Conservation (phyloP, 306 rosid genomes). For the Pyrus betulifolia region DNA sequence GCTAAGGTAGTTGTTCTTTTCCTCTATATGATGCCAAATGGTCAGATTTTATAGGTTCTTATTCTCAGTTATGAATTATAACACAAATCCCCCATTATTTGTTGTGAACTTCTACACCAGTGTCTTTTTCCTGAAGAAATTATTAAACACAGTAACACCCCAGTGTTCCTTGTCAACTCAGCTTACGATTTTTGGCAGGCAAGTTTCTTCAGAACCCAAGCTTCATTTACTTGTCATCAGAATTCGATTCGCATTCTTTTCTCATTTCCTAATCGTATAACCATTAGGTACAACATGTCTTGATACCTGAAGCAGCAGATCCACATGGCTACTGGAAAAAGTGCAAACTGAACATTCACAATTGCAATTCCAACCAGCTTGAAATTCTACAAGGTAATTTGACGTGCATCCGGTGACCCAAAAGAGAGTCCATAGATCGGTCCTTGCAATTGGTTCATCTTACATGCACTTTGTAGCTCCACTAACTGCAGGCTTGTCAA, state of each 20-base stretch:
- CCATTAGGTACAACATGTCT: slow-evolving; percentile 72
- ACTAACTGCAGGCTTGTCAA: background rate
- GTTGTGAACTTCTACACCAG: slow-evolving; percentile 36
- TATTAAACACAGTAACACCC: slow-evolving; percentile 48
- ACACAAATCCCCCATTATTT: background rate
- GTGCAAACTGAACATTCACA: slow-evolving; percentile 57
- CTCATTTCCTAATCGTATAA: slow-evolving; percentile 13
- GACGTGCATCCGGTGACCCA: background rate
- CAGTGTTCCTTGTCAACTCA: slow-evolving; percentile 85
- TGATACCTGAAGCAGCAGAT: slow-evolving; percentile 68
- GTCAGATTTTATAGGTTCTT: slow-evolving; percentile 3
- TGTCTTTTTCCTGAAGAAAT: slow-evolving; percentile 80
- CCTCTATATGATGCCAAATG: background rate
- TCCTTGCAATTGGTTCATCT: background rate
- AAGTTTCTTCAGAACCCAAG: slow-evolving; percentile 14
- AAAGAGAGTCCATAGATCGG: no score
- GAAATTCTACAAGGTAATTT: slow-evolving; percentile 57
- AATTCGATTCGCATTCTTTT: slow-evolving; percentile 1
- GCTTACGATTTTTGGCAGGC: slow-evolving; percentile 98
- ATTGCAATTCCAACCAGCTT: slow-evolving; percentile 52
- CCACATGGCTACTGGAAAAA: slow-evolving; percentile 58
- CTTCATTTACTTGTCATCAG: slow-evolving; percentile 9
- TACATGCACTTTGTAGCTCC: background rate
- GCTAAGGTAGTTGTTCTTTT: slow-evolving; percentile 47
- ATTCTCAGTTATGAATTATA: background rate